These are phyloP conservation scores for Yamadazyma triangularis DNA, from an alignment of 1,139 yeast species.

Conservation along the genomic window DNA sequence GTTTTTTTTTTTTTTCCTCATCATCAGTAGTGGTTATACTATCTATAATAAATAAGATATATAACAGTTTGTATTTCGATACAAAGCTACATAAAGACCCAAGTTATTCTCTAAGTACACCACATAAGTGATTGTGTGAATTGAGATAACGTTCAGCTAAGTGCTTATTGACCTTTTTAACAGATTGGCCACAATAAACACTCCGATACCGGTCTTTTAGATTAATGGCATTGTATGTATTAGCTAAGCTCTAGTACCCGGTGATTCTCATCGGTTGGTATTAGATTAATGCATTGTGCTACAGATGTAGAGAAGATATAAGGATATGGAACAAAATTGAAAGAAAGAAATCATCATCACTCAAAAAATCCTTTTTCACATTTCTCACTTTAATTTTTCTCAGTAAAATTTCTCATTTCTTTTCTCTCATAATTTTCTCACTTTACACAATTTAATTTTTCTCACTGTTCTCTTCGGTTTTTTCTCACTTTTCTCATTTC, in stretches of 20 bases:
- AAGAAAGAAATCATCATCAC: no score
- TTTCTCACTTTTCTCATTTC: no score
- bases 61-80: conserved; percentile 38
- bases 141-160: conserved; percentile 41
- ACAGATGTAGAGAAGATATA: conserved; percentile 25
- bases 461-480: no score
- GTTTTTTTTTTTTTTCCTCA: conserved; percentile 15
- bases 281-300: conserved; percentile 48
- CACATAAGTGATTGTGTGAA: conserved; percentile 34
- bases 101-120: conserved; percentile 28
- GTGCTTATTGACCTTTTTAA: conserved; percentile 55
- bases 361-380: no score
- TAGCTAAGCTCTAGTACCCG: conserved; percentile 11
- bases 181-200: conserved; percentile 61
- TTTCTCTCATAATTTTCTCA: no score
- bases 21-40: conserved; percentile 75
- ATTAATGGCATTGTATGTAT: conserved; percentile 29
- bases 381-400: no score
- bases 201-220: conserved; percentile 80
- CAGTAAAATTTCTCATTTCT: conserved; percentile 1
- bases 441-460: no score
- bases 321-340: no score
- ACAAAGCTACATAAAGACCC: conserved; percentile 52
- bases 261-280: no score
- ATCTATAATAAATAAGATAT: conserved; percentile 45